These are phyloP conservation scores for Fusarium virguliforme DNA, from an alignment of 2,329 filamentous ascomycete genomes.

Conservation along the genomic window DNA sequence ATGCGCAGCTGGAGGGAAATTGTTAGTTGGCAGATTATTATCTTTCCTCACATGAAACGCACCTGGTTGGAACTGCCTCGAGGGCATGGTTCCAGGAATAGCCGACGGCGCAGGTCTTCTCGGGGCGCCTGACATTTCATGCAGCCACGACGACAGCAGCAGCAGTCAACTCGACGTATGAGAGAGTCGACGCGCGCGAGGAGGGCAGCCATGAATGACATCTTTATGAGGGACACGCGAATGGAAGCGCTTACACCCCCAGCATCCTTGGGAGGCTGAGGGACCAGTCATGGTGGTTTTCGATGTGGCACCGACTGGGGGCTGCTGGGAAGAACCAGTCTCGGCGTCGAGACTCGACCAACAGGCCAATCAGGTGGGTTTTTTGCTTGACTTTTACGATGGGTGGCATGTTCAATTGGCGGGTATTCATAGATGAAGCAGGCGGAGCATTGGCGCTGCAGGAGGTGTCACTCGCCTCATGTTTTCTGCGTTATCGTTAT, in stretches of 20 bases:
- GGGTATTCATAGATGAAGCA: slow-evolving; percentile 28
- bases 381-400: slow-evolving; percentile 23
- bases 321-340: slow-evolving; percentile 4
- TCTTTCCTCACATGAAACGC: slow-evolving; percentile 7
- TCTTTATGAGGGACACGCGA: slow-evolving; percentile 25
- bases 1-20: slow-evolving; percentile 12
- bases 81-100: slow-evolving; percentile 1
- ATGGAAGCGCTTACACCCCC: slow-evolving; percentile 13
- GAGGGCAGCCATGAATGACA: slow-evolving; percentile 9
- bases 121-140: slow-evolving; percentile 11
- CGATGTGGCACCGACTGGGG: background rate
- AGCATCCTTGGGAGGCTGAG: slow-evolving; percentile 1
- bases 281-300: background rate
- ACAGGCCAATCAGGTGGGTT: slow-evolving; percentile 13
- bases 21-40: slow-evolving; percentile 9
- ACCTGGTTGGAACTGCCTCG: slow-evolving; percentile 31
- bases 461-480: slow-evolving; percentile 15
- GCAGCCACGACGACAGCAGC: slow-evolving; percentile 13
- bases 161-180: background rate
- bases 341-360: slow-evolving; percentile 14
- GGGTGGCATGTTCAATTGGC: slow-evolving; percentile 36
- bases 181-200: background rate
- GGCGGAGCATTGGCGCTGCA: slow-evolving; percentile 24
- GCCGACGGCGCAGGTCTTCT: slow-evolving; percentile 6
- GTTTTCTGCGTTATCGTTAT: background rate